Percentiles rank a stretch among this genome's conserved stretches.
Evolutionary conservation across 345 rosid species (phyloP).

Genomic region (Arabidopsis suecica): DNA sequence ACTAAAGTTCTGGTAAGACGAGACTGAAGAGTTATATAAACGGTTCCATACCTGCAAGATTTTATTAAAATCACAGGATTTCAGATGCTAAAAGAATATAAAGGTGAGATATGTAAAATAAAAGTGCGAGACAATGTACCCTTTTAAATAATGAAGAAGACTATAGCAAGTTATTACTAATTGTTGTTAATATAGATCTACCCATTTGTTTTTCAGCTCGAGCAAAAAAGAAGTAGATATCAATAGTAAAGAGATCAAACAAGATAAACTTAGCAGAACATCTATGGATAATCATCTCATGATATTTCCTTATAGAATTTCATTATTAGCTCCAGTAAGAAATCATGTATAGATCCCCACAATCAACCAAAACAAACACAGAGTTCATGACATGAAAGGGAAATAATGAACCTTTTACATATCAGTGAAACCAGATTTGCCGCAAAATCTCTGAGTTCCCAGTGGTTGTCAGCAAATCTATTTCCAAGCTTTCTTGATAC

Average conservation of each 20-base stretch:
- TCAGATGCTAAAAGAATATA: slow-evolving; percentile 16
- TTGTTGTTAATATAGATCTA: slow-evolving; percentile 7
- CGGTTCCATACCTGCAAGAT: slow-evolving; percentile 77
- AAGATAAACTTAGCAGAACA: slow-evolving; percentile 5
- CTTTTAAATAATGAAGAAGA: slow-evolving; percentile 11
- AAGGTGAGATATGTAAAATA: neutral
- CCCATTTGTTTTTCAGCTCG: neutral
- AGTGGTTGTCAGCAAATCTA: slow-evolving; percentile 90
- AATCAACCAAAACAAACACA: slow-evolving; percentile 18
- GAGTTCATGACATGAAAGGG: slow-evolving; percentile 21
- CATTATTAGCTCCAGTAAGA: neutral
- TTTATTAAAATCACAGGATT: slow-evolving; percentile 20
- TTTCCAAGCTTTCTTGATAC: slow-evolving; percentile 93
- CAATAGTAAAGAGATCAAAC: slow-evolving; percentile 16
- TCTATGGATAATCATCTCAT: slow-evolving; percentile 13
- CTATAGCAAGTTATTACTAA: slow-evolving; percentile 8
- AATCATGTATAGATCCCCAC: slow-evolving; percentile 11
- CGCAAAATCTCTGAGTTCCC: slow-evolving; percentile 95
- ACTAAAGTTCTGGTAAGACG: slow-evolving; percentile 90
- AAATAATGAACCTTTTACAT: slow-evolving; percentile 79
- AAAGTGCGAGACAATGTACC: slow-evolving; percentile 3
- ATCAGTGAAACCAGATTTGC: slow-evolving; percentile 81
- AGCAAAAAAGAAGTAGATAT: neutral
- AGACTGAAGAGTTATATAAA: slow-evolving; percentile 80
- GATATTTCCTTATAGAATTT: neutral